Percentiles rank a stretch among this genome's conserved stretches.
Conservation (phyloP, 2,329 filamentous ascomycete species). For the Sclerotinia trifoliorum region DNA sequence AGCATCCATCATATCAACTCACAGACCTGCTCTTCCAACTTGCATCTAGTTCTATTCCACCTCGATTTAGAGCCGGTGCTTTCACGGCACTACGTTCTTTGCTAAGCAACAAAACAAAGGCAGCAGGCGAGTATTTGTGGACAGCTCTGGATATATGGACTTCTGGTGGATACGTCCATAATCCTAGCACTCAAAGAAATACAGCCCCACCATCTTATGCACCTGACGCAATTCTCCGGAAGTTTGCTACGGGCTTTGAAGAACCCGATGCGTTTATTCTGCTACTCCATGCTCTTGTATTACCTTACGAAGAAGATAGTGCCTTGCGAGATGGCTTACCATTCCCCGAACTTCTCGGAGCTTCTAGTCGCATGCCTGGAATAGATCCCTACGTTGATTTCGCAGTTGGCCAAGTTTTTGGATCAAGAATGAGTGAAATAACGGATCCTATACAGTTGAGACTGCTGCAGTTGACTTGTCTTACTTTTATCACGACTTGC, state of each 20-base stretch:
- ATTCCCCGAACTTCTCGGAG: conserved; percentile 83
- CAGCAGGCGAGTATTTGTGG: conserved; percentile 76
- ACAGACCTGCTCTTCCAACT: conserved; percentile 75
- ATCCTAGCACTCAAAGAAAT: conserved; percentile 44
- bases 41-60: conserved; percentile 72
- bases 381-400: conserved; percentile 95
- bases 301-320: conserved; percentile 60
- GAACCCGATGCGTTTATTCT: conserved; percentile 82
- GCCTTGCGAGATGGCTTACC: conserved; percentile 72
- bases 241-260: conserved; percentile 76
- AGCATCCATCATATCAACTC: conserved; percentile 63
- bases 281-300: conserved; percentile 69
- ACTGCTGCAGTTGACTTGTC: conserved; percentile 73
- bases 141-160: conserved; percentile 76
- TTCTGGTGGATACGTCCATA: conserved; percentile 55
- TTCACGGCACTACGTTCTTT: conserved; percentile 77
- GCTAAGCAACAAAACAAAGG: conserved; percentile 68
- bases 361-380: conserved; percentile 74
- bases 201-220: conserved; percentile 36
- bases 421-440: conserved; percentile 55
- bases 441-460: conserved; percentile 67
- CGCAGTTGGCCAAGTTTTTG: conserved; percentile 75
- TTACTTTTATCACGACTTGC: conserved; percentile 79
- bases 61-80: conserved; percentile 76
- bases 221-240: conserved; percentile 67